phyloP scores from a whole-genome alignment of 805 yeast species.

The Yamadazyma kitorensis region DNA sequence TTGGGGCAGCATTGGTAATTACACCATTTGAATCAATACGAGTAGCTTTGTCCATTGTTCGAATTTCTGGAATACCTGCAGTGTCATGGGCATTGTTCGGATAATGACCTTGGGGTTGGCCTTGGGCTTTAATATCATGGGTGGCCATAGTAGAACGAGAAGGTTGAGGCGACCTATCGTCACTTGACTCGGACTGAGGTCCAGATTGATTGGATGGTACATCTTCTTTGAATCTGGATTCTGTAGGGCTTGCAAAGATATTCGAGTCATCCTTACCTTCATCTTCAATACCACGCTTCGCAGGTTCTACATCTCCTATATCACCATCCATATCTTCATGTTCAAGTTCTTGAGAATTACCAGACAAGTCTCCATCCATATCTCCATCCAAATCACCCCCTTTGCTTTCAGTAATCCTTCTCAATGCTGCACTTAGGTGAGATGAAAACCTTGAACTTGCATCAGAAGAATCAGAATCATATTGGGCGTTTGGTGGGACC shows the following conservation, averaged over 20 bases:
- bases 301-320: background rate
- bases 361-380: background rate
- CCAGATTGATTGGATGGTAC: background rate
- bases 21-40: constrained; percentile 4
- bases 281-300: too few species aligned
- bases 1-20: constrained; percentile 4
- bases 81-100: background rate
- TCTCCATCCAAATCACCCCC: background rate
- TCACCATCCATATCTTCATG: background rate
- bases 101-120: background rate
- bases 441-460: constrained; percentile 13
- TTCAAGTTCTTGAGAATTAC: background rate
- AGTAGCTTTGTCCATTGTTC: background rate
- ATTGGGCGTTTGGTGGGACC: constrained; percentile 4
- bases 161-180: constrained; percentile 9
- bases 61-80: constrained; percentile 2
- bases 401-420: constrained; percentile 8
- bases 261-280: too few species aligned
- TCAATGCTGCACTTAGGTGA: constrained; percentile 14
- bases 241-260: constrained; percentile 2
- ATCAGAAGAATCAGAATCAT: constrained; percentile 10
- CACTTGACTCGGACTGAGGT: constrained; percentile 4
- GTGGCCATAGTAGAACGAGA: constrained; percentile 11
- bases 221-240: background rate
- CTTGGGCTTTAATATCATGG: background rate